Evolutionary conservation across 805 yeast genomes (phyloP), one percentile per base, ranked within the genome.

Genomic region (Saccharomycopsis oosterbeekiorum): DNA sequence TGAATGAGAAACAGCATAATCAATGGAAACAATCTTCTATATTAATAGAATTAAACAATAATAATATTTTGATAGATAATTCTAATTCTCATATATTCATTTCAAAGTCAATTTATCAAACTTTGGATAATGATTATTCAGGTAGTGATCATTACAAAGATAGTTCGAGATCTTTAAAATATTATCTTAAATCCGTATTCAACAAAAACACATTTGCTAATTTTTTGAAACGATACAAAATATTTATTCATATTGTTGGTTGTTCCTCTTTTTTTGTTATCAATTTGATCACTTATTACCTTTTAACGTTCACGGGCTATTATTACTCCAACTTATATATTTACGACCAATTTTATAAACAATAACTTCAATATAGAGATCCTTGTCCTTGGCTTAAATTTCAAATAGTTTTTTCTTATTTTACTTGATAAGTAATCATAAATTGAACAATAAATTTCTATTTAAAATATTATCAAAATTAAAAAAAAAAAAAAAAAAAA

Each of bases 31-130:
- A 47, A 24, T 47, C 53, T 21, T 47, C 53, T 21, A 47, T 62
- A 11, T n/a, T 59, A 14, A 34, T 62, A 40, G 64, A 59, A 26
- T 62, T 59, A n/a, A 47, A 47, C 43, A 59, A 59, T 42, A 40
- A 56, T 15, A 42, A 41, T 5, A 42, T 61, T 17, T n/a, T 58
- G 8, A 58, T 61, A 3, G 56, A 61, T 50, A 60, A 56, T 37
- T 50, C 53, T 59, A 59, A 61, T 37, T 41, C 55, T 41, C 29
- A 36, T 43, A 40, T 59, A 39, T 34, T 15, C 15, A 37, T 55
- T 34, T 19, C 40, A 59, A 56, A 47, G 37, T 40, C 58, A 21
- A 24, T 21, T 47, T 15, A 36, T 29, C 50, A 41, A 19, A 37
- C 37, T 47, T 15, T 47, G 21, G 34, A 47, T 47, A 26, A 47